Percentiles rank a stretch among this genome's conserved stretches.
phyloP scores from a whole-genome alignment of 2,329 filamentous ascomycete genomes.

The Lasiodiplodia sp. region DNA sequence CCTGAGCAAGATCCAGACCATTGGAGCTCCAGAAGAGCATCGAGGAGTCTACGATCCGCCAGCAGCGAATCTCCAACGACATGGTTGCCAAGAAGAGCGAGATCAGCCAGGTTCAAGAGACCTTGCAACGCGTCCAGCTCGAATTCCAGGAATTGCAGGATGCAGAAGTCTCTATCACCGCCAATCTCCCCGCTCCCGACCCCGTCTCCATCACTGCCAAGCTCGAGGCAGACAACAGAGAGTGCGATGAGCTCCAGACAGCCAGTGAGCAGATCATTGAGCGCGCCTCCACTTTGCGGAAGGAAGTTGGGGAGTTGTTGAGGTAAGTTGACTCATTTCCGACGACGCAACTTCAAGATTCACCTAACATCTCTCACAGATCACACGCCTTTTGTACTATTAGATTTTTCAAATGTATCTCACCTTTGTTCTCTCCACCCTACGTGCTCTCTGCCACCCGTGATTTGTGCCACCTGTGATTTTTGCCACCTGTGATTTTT shows the following conservation, averaged over 20 bases:
- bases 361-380: too few relatives aligned
- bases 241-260: constrained; percentile 9
- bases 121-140: background rate
- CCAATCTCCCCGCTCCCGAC: background rate
- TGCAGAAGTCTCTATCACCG: background rate
- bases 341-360: too few relatives aligned
- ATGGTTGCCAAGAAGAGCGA: background rate
- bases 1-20: background rate
- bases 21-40: constrained; percentile 1
- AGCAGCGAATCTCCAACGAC: background rate
- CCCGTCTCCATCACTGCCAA: background rate
- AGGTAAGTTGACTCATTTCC: too few relatives aligned
- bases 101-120: background rate
- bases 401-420: too few relatives aligned
- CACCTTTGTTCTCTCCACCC: too few relatives aligned
- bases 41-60: background rate
- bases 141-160: constrained; percentile 8
- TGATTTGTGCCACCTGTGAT: too few relatives aligned
- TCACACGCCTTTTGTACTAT: too few relatives aligned
- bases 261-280: constrained; percentile 14
- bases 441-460: too few relatives aligned
- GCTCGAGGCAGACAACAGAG: constrained; percentile 5
- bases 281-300: constrained; percentile 12
- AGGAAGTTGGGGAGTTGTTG: background rate
- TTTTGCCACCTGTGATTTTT: too few relatives aligned